Conservation (phyloP, 2,329 filamentous ascomycete species). For the Emergomyces orientalis region DNA sequence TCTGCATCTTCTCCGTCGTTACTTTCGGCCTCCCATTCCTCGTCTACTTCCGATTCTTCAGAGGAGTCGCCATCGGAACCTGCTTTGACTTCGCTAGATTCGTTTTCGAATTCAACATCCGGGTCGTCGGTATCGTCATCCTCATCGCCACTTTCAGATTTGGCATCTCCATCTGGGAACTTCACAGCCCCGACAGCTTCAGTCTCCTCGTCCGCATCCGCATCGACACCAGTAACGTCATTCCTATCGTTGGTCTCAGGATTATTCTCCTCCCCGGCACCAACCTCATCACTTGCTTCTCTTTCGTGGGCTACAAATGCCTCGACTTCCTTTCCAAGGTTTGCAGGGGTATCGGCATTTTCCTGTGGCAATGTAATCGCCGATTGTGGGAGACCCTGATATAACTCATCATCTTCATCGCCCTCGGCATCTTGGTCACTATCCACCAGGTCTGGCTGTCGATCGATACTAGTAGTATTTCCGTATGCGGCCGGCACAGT, state of each 20-base stretch:
- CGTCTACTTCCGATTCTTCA: conserved; percentile 45
- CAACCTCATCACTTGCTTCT: conserved; percentile 11
- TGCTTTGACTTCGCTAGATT: conserved; percentile 26
- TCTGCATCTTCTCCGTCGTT: conserved; percentile 39
- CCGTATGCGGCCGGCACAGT: conserved; percentile 32
- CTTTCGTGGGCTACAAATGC: conserved; percentile 24
- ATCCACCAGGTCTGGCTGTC: conserved; percentile 27
- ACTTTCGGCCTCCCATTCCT: conserved; percentile 42
- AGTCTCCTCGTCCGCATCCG: conserved; percentile 40
- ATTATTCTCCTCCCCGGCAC: conserved; percentile 18
- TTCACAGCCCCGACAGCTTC: conserved; percentile 33
- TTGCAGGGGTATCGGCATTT: conserved; percentile 1
- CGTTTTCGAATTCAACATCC: conserved; percentile 36
- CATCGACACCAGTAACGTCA: conserved; percentile 22
- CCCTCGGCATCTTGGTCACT: conserved; percentile 39
- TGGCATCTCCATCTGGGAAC: conserved; percentile 23
- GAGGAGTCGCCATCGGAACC: conserved; percentile 46
- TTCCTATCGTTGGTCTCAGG: conserved; percentile 16
- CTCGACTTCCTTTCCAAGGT: conserved; percentile 24
- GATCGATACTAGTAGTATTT: conserved; percentile 26
- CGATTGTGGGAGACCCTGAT: conserved; percentile 23
- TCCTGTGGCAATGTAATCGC: conserved; percentile 21
- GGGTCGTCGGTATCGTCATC: conserved; percentile 29
- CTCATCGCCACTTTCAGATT: conserved; percentile 25
- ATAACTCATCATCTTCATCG: conserved; percentile 36